These are phyloP conservation scores for Leptodermis oblonga DNA, from an alignment of 257 asterid genomes.

Conservation along the genomic window DNA sequence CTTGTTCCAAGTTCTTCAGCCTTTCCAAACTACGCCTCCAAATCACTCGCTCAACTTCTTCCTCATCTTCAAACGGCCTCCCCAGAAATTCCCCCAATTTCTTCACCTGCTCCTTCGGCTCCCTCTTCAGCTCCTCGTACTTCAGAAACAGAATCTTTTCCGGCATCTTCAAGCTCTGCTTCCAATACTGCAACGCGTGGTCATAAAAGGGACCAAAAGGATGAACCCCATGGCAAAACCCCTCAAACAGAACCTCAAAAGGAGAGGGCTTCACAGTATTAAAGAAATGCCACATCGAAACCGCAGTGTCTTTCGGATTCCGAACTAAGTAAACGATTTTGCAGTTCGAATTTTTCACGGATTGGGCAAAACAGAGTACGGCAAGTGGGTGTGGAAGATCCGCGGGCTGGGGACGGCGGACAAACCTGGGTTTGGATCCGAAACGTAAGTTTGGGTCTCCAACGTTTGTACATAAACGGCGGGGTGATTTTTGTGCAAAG, in stretches of 20 bases:
- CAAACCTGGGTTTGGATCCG: constrained; percentile 8
- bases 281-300: constrained; percentile 39
- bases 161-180: constrained; percentile 29
- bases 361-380: constrained; percentile 33
- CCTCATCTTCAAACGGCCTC: constrained; percentile 25
- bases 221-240: constrained; percentile 32
- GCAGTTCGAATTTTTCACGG: constrained; percentile 25
- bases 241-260: constrained; percentile 14
- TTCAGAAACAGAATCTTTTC: constrained; percentile 36
- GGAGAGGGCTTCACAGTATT: constrained; percentile 7
- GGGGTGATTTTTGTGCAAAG: constrained; percentile 3
- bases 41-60: constrained; percentile 28
- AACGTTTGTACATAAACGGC: constrained; percentile 11
- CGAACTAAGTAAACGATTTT: constrained; percentile 44
- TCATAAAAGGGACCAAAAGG: constrained; percentile 35
- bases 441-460: neutral
- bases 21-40: constrained; percentile 44
- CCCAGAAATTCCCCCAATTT: constrained; percentile 39
- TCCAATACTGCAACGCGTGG: constrained; percentile 35
- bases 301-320: constrained; percentile 43
- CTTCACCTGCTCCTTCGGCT: constrained; percentile 30
- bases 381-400: constrained; percentile 41
- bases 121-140: constrained; percentile 37
- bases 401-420: constrained; percentile 25
- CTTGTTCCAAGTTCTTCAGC: constrained; percentile 36